Evolutionary conservation across 495 filamentous ascomycete genomes (phyloP), one percentile per base, ranked within the genome.

Genomic region (Emericellopsis terricola): DNA sequence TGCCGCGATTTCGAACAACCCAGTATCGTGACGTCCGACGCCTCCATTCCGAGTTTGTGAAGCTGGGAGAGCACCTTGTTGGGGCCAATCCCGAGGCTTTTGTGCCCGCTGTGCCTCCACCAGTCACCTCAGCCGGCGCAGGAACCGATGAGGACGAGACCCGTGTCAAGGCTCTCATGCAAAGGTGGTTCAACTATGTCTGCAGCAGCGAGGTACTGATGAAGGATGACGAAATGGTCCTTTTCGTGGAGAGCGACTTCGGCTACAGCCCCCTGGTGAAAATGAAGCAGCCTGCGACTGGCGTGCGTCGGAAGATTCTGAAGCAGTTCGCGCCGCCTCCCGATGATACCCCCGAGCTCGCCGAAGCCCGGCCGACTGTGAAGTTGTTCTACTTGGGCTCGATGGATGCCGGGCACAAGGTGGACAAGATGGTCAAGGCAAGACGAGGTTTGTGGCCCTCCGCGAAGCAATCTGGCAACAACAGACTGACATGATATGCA

Each of bases 321-420:
- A 99, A 99, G 62, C 91, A 99, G 55, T 99, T 99, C 50, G 91
- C 91, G 11, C 91, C 91, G 4, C 91, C 91, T 0, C 83, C 87
- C 5, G 91, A 99, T 53, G 91, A 99, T 46, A 96, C 91, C 0
- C 91, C 87, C 11, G 91, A 96, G 56, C 59, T 99, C 28, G 75
- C 86, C 37, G 75, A 83, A 40, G 83, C 86, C 13, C 68, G 91
- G 24, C 91, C 91, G 3, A 60, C 81, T 28, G 87, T 94, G 19
- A 99, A 99, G 59, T 68, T 81, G 41, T 96, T 99, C 51, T 99
- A 99, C 48, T 64, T 99, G 10, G 81, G 81, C 19, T 72, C 84
- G 14, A 92, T 99, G 84, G 91, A 94, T 45, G 69, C 85, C 1
- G 81, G 80, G 15, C 91, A 99, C 52, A 94, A 93, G 54, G 73